A percentile compares a stretch with the other conserved stretches of the same genome.
These are phyloP conservation scores for Glonium stellatum DNA, from an alignment of 495 filamentous ascomycete genomes.

Conservation along the genomic window DNA sequence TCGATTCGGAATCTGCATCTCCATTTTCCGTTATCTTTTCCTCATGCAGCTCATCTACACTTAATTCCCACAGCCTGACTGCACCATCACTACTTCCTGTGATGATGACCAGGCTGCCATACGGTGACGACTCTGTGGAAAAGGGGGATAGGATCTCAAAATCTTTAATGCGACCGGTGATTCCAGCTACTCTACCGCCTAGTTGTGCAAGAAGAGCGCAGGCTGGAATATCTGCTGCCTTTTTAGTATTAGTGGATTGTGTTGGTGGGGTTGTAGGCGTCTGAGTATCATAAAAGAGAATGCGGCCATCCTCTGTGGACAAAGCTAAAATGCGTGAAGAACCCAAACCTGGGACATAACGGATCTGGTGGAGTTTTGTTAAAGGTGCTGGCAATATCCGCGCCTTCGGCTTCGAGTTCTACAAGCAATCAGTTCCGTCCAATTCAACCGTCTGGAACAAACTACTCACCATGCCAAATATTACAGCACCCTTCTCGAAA, in stretches of 20 bases:
- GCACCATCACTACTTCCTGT: constrained; percentile 78
- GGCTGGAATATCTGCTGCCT: constrained; percentile 38
- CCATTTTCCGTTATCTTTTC: constrained; percentile 23
- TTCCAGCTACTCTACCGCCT: constrained; percentile 62
- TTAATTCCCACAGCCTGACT: constrained; percentile 66
- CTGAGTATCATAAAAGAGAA: constrained; percentile 74
- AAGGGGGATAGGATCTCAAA: constrained; percentile 53
- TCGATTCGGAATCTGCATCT: too few species aligned
- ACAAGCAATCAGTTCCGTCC: constrained; percentile 18
- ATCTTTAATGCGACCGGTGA: constrained; percentile 76
- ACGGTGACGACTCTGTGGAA: background rate
- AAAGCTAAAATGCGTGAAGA: constrained; percentile 53
- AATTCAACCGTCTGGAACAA: background rate
- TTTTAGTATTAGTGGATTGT: constrained; percentile 13
- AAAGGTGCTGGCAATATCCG: constrained; percentile 56
- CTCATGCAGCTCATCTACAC: constrained; percentile 22
- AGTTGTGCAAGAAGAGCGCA: constrained; percentile 64
- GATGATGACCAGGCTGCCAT: constrained; percentile 47
- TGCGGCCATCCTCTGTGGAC: constrained; percentile 86
- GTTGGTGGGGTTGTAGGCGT: background rate
- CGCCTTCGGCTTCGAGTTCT: constrained; percentile 73
- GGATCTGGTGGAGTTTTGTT: constrained; percentile 76
- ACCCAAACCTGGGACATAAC: constrained; percentile 52
- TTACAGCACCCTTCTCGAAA: constrained; percentile 77
- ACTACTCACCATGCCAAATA: constrained; percentile 66